Percentiles rank a stretch among this genome's conserved stretches.
phyloP scores from a whole-genome alignment of 176 grass and related monocot species.

The Oryza glumipatula region DNA sequence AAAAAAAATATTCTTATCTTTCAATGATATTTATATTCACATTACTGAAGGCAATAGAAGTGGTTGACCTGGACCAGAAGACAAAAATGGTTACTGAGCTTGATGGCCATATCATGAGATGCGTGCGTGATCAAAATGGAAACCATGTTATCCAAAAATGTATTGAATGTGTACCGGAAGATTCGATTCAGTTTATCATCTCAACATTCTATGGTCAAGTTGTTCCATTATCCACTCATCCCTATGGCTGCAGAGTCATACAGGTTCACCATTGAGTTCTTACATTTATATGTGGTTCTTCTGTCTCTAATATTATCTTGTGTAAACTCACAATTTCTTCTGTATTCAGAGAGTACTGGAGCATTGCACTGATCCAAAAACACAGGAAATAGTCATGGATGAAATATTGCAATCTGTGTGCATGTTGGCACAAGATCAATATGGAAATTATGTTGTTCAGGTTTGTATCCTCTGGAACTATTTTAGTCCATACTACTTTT shows the following conservation, averaged over 20 bases:
- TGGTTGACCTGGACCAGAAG: constrained; percentile 91
- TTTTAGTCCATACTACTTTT: background rate
- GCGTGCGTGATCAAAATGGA: constrained; percentile 96
- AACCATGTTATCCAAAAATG: constrained; percentile 99
- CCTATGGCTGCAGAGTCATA: constrained; percentile 91
- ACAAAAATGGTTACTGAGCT: constrained; percentile 90
- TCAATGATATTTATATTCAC: constrained; percentile 9
- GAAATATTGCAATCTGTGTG: constrained; percentile 85
- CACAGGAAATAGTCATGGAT: constrained; percentile 82
- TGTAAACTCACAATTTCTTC: constrained; percentile 41
- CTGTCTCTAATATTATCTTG: constrained; percentile 8
- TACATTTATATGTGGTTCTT: constrained; percentile 17
- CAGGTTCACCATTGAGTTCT: constrained; percentile 55
- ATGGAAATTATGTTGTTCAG: constrained; percentile 93
- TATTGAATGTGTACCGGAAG: constrained; percentile 89
- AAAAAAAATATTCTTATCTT: background rate
- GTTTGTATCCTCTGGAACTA: constrained; percentile 36
- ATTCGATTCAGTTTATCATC: constrained; percentile 84
- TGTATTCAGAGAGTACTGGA: constrained; percentile 71
- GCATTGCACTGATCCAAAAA: constrained; percentile 75
- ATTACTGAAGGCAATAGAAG: constrained; percentile 80
- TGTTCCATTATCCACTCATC: constrained; percentile 86
- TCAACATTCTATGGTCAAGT: constrained; percentile 92
- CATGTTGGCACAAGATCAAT: constrained; percentile 84
- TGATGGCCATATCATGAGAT: constrained; percentile 85